Conservation (phyloP, 2,329 filamentous ascomycete species). For the Tympanopsis confertula region DNA sequence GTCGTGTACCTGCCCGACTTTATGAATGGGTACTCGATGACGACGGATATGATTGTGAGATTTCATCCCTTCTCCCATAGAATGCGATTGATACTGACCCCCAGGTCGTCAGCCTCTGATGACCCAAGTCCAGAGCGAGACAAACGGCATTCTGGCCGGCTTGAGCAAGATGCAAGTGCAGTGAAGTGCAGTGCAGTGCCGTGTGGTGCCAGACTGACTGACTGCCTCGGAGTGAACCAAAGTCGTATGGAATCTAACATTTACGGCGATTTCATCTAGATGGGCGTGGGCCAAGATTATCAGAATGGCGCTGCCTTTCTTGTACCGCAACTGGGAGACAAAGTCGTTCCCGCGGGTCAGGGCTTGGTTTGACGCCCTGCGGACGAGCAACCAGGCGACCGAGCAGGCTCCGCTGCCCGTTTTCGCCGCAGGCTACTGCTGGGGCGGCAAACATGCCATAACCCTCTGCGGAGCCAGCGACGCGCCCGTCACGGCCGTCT, state of each 20-base stretch:
- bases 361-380: background rate
- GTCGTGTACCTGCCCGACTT: slow-evolving; percentile 38
- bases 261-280: no score
- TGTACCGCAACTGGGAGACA: background rate
- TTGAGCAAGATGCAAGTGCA: no score
- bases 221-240: no score
- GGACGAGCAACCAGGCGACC: background rate
- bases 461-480: slow-evolving; percentile 21
- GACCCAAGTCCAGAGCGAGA: no score
- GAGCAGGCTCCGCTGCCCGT: slow-evolving; percentile 18
- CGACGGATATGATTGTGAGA: background rate
- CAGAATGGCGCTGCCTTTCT: no score
- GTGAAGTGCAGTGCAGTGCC: no score
- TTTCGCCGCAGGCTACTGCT: slow-evolving; percentile 49
- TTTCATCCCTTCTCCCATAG: background rate
- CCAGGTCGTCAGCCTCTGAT: slow-evolving; percentile 6
- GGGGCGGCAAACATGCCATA: slow-evolving; percentile 45
- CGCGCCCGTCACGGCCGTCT: slow-evolving; percentile 35
- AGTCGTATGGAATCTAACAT: no score
- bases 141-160: no score
- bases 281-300: no score
- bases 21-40: slow-evolving; percentile 27
- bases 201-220: no score
- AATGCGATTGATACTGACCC: background rate
- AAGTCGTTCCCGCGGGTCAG: background rate